A percentile compares a stretch with the other conserved stretches of the same genome.
These are phyloP conservation scores for Aureobasidium sp. DNA, from an alignment of 2,329 filamentous ascomycete genomes.

Conservation along the genomic window DNA sequence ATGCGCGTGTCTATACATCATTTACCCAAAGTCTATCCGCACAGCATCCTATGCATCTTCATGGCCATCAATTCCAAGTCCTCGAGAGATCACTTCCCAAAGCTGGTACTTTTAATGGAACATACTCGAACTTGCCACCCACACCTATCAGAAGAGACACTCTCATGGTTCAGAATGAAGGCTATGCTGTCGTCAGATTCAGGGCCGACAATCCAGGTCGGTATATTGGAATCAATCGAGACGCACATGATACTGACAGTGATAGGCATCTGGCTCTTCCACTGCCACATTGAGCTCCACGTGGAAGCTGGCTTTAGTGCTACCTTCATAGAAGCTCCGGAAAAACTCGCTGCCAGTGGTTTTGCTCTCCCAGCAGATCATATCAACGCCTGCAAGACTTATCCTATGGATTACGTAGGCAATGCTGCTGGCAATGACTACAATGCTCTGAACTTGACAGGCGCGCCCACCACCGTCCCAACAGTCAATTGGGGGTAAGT, in stretches of 20 bases:
- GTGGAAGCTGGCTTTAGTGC: conserved; percentile 10
- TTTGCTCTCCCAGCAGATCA: conserved; percentile 58
- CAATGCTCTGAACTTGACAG: conserved; percentile 56
- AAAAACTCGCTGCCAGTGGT: conserved; percentile 49
- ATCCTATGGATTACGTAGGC: conserved; percentile 47
- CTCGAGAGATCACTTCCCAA: conserved; percentile 20
- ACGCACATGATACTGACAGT: conserved; percentile 10
- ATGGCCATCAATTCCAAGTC: conserved; percentile 26
- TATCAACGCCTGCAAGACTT: conserved; percentile 51
- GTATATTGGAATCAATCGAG: conserved; percentile 18
- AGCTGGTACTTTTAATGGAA: conserved; percentile 19
- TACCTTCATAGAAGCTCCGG: conserved; percentile 21
- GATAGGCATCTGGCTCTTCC: conserved; percentile 30
- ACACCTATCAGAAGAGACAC: conserved; percentile 29
- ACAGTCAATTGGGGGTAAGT: conserved; percentile 2
- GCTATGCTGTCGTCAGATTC: conserved; percentile 33
- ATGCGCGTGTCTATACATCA: neutral
- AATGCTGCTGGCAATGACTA: conserved; percentile 69
- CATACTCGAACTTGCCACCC: conserved; percentile 20
- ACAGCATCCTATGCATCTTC: conserved; percentile 44
- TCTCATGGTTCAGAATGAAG: conserved; percentile 29
- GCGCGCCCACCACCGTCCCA: conserved; percentile 27
- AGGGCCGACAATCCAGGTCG: conserved; percentile 31
- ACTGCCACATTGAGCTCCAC: conserved; percentile 27
- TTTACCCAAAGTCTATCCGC: neutral